phyloP scores from a whole-genome alignment of 2,329 filamentous ascomycete genomes.

The Aaosphaeria arxii region DNA sequence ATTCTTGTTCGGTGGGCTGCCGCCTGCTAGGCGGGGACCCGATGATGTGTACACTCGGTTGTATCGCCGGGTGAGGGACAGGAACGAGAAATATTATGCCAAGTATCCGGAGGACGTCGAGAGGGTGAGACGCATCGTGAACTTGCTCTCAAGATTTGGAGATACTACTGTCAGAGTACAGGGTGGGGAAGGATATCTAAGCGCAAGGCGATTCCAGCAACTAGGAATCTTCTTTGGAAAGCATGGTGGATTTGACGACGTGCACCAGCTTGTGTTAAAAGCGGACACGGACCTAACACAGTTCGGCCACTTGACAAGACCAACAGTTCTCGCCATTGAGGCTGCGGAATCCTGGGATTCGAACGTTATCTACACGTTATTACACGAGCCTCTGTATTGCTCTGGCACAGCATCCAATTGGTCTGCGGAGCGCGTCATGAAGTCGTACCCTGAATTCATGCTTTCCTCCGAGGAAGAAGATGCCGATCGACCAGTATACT shows the following conservation, averaged over 20 bases:
- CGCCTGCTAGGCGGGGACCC: conserved; percentile 68
- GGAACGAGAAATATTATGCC: conserved; percentile 75
- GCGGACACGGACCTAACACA: conserved; percentile 70
- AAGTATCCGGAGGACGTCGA: conserved; percentile 82
- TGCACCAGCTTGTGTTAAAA: conserved; percentile 61
- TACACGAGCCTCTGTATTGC: conserved; percentile 89
- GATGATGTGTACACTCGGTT: conserved; percentile 74
- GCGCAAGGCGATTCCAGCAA: conserved; percentile 70
- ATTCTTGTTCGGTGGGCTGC: conserved; percentile 81
- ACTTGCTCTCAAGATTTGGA: conserved; percentile 57
- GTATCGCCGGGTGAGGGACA: conserved; percentile 64
- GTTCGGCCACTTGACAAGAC: conserved; percentile 72
- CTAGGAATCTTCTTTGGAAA: conserved; percentile 75
- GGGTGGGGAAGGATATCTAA: conserved; percentile 65
- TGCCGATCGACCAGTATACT: conserved; percentile 60
- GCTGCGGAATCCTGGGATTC: conserved; percentile 67
- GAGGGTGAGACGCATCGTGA: conserved; percentile 64
- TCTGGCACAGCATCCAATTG: conserved; percentile 66
- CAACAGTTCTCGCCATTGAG: conserved; percentile 69
- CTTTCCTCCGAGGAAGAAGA: conserved; percentile 22
- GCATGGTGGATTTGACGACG: conserved; percentile 54
- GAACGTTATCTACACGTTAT: conserved; percentile 76
- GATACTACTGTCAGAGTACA: conserved; percentile 64
- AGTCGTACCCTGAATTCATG: conserved; percentile 48
- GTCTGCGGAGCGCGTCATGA: conserved; percentile 67